Base-by-base conservation (phyloP, 1,139 yeast species). In the Lodderomyces parapsilosis region DNA sequence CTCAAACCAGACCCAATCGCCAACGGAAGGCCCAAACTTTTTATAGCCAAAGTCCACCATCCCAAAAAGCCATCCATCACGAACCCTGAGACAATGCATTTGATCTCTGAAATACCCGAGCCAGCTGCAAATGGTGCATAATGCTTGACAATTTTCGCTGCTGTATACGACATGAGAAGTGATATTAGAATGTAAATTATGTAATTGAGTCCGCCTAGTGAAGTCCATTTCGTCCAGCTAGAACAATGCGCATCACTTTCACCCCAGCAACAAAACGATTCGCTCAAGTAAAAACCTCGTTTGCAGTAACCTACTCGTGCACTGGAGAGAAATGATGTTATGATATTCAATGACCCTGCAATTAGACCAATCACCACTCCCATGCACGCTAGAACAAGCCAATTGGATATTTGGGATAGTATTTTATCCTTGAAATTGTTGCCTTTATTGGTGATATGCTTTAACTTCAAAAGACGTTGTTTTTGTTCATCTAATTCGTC, bases 111-210 rank as follows among this genome's bases (percentile, higher is more conserved):
- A 39, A 94, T 94, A 0, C 99, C 99, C 2, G 96, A 87, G 0
- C 99, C 99, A 0, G 99, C 95, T 0, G 99, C 99, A 45, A 83
- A 76, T 0, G 96, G 96, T 0, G 96, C 93, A 55, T 80, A 83
- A 17, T 64, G 62, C 52, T 80, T 74, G 38, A 94, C 96, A 37
- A 89, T 60, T 11, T 73, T 61, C 0, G 94, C 89, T 1, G 96
- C 82, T 8, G 75, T 53, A 9, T 72, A 64, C 1, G 94, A 86
- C 57, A 91, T 81, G 0, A 68, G 17, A 1, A 84, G 62, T 3
- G 96, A 86, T 1, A 85, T 64, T 0, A 66, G 10, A 2, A 89
- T 72, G 58, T 82, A 91, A 1, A 79, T 56, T 2, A 80, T 1
- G 57, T 87, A 91, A 44, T 81, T 80, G 10, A 77, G 13, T 0